Evolutionary conservation across 805 yeast species (phyloP).

Genomic region (Candida corydali): DNA sequence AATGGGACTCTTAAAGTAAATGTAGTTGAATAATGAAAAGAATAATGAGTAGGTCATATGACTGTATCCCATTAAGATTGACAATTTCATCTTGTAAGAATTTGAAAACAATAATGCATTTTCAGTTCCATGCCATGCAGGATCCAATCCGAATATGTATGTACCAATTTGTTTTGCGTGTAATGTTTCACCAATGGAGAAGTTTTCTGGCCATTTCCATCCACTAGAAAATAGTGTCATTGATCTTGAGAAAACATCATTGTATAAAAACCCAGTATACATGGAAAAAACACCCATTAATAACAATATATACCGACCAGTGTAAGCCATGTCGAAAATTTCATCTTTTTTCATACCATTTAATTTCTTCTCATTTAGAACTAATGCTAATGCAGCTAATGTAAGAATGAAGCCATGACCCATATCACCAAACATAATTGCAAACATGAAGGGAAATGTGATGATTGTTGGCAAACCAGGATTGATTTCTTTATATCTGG

Average conservation of each 20-base stretch:
- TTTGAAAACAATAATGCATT: constrained; percentile 86
- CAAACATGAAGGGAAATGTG: constrained; percentile 98
- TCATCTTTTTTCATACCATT: constrained; percentile 77
- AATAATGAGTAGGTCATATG: constrained; percentile 91
- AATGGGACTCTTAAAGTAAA: constrained; percentile 62
- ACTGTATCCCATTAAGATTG: constrained; percentile 87
- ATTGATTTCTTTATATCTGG: constrained; percentile 90
- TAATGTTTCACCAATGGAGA: constrained; percentile 65
- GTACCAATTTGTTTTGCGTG: constrained; percentile 63
- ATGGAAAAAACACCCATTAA: constrained; percentile 94
- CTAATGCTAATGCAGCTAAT: constrained; percentile 66
- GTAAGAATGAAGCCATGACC: constrained; percentile 91
- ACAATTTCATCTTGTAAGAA: constrained; percentile 95
- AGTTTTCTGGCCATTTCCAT: constrained; percentile 87
- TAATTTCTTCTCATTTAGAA: constrained; percentile 69
- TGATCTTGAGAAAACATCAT: constrained; percentile 88
- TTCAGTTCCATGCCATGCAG: constrained; percentile 97
- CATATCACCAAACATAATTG: constrained; percentile 97
- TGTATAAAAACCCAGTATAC: constrained; percentile 91
- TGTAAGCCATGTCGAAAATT: constrained; percentile 92
- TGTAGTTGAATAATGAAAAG: constrained; percentile 80
- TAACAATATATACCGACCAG: constrained; percentile 86
- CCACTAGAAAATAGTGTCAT: constrained; percentile 86
- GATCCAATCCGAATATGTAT: constrained; percentile 85
- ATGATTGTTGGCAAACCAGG: constrained; percentile 93